Conservation (phyloP, 2,329 filamentous ascomycete species). For the Stromatinia cepivora region DNA sequence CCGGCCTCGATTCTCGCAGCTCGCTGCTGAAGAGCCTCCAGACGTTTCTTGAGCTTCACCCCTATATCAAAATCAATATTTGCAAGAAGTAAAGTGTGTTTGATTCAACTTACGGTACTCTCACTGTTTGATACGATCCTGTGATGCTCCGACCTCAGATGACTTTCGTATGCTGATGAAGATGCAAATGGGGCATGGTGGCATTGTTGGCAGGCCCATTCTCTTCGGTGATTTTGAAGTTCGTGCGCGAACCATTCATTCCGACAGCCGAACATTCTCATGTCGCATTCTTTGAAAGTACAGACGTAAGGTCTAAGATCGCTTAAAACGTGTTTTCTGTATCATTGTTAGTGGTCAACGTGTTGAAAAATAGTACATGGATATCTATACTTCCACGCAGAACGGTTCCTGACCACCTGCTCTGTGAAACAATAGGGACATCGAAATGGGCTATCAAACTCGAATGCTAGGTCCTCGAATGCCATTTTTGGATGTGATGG, state of each 20-base stretch:
- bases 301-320: constrained; percentile 43
- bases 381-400: constrained; percentile 32
- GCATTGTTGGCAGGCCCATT: constrained; percentile 38
- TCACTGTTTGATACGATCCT: neutral
- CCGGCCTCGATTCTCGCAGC: no score
- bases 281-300: constrained; percentile 40
- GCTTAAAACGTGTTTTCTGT: constrained; percentile 39
- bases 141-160: constrained; percentile 27
- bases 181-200: constrained; percentile 22
- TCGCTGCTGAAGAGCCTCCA: no score
- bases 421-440: constrained; percentile 35
- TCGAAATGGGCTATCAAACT: constrained; percentile 33
- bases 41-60: no score
- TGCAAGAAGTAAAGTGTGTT: no score
- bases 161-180: constrained; percentile 24
- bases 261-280: constrained; percentile 37
- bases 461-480: constrained; percentile 31
- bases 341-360: neutral
- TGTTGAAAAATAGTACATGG: neutral
- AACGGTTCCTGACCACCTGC: constrained; percentile 29
- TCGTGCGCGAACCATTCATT: constrained; percentile 42
- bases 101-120: no score
- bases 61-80: no score
- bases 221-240: constrained; percentile 37
- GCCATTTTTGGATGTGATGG: constrained; percentile 31